Evolutionary conservation across 2,329 filamentous ascomycete genomes (phyloP), one percentile per base, ranked within the genome.

Genomic region (Penicillium sp.): DNA sequence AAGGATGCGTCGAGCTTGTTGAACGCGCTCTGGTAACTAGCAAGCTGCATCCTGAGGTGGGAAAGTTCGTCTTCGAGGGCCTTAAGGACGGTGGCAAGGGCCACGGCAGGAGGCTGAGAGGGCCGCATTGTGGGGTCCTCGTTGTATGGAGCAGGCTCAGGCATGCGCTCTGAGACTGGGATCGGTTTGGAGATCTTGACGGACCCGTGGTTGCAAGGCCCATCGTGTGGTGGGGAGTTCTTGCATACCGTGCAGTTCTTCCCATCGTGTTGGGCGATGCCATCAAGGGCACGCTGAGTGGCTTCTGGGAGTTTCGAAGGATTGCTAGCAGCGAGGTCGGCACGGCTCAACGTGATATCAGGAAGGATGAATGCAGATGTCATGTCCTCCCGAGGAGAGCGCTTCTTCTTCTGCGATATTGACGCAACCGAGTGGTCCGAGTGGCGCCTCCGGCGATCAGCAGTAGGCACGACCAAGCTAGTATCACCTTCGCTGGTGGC

Each of bases 1-100:
- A 87, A 66, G 1, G 82, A 78, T 44, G 84, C 80, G 69, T 93
- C 86, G 49, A 83, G 81, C 20, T 74, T 74, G 56, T 83, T 82
- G 68, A 89, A 89, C 32, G 78, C 71, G 3, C 75, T 75, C 59
- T 86, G 81, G 50, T 82, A 78, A 29, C 77, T 69, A 0, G 79
- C 74, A n/a, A 90, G 78, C 60, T 86, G 79, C 57, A 86, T 77
- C 68, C 88, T 86, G 46, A 95, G 72, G 65, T 95, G 88, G 10
- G 79, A 78, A 39, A 91, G 79, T 67, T 95, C 90, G 65, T 95
- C 89, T 58, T 88, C 78, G 3, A 95, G 75, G 6, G 83, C 80
- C 70, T 95, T 93, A 66, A 95, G 84, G 20, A 95, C 87, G n/a
- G 84, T 81, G 6, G 87, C 86, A 23, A 95, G 80, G 8, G 89